phyloP scores from a whole-genome alignment of 305 asterid genomes.

The Caryopteris hybrid region DNA sequence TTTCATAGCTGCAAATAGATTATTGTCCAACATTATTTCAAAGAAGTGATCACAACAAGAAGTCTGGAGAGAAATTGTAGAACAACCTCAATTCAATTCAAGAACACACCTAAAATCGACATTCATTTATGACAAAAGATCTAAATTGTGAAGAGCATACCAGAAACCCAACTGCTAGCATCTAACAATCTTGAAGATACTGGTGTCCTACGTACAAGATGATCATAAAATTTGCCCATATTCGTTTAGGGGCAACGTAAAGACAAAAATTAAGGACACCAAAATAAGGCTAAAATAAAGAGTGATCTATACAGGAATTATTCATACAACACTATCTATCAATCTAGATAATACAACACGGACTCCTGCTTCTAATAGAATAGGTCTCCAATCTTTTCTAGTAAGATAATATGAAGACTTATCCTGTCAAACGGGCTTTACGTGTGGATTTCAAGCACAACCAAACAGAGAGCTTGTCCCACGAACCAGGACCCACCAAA shows the following conservation, averaged over 20 bases:
- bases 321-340: constrained; percentile 11
- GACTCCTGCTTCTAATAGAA: background rate
- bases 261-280: background rate
- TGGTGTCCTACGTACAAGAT: background rate
- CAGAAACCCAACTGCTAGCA: no score
- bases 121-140: background rate
- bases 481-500: background rate
- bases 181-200: no score
- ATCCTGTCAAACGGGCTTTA: background rate
- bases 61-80: no score
- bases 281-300: background rate
- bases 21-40: no score
- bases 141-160: background rate
- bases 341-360: constrained; percentile 12
- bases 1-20: constrained; percentile 1
- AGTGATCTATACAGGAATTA: constrained; percentile 15
- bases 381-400: background rate
- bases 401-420: background rate
- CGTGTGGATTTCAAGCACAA: background rate
- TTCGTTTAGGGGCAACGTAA: background rate
- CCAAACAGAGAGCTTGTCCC: background rate
- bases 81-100: background rate
- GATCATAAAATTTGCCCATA: no score
- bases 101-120: background rate
- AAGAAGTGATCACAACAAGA: no score